A percentile compares a stretch with the other conserved stretches of the same genome.
Conservation (phyloP, 441 rosid species). For the Populus trichocarpa region DNA sequence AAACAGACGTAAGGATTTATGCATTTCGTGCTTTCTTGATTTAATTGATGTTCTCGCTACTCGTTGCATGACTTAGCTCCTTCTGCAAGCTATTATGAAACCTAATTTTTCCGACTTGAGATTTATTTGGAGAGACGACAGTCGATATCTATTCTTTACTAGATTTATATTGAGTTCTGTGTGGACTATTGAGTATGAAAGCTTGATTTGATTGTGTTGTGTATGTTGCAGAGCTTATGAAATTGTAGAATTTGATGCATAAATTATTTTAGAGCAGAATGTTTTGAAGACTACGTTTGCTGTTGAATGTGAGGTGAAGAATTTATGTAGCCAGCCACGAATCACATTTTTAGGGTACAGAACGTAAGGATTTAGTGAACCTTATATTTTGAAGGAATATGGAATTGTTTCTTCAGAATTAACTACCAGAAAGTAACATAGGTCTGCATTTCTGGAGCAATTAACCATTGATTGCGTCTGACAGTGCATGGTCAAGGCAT, state of each 20-base stretch:
- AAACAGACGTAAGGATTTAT: constrained; percentile 70
- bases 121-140: too few species aligned
- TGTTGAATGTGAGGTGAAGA: not conserved
- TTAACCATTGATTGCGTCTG: not conserved
- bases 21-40: not conserved
- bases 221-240: not conserved
- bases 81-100: constrained; percentile 1
- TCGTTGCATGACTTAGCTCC: not conserved
- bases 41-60: not conserved
- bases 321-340: not conserved
- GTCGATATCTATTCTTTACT: not conserved
- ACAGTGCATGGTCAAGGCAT: constrained; percentile 4
- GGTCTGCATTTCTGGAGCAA: not conserved
- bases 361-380: not conserved
- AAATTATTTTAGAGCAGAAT: not conserved
- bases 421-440: not conserved
- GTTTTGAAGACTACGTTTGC: not conserved
- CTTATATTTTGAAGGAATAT: not conserved
- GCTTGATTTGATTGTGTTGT: not conserved
- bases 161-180: not conserved
- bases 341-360: too few species aligned
- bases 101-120: not conserved
- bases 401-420: not conserved
- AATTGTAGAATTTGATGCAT: not conserved
- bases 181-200: not conserved